A percentile compares a stretch with the other conserved stretches of the same genome.
These are phyloP conservation scores for Kregervanrija delftensis DNA, from an alignment of 805 yeast genomes.

Conservation along the genomic window DNA sequence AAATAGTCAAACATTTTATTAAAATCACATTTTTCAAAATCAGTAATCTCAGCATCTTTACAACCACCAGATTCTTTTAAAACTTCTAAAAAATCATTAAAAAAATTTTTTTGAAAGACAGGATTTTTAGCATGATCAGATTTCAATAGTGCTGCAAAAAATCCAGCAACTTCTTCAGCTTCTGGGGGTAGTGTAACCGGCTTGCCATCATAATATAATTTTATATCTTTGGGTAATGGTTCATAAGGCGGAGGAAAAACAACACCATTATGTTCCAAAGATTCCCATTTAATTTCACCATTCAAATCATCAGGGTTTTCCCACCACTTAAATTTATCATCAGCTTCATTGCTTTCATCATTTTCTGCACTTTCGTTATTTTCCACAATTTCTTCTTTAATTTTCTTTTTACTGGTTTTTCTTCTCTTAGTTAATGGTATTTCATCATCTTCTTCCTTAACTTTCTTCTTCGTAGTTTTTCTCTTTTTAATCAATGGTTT, in stretches of 20 bases:
- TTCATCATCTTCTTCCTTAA: conserved; percentile 5
- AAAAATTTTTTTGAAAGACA: conserved; percentile 80
- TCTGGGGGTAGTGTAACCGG: conserved; percentile 68
- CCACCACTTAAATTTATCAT: conserved; percentile 74
- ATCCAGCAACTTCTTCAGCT: conserved; percentile 97
- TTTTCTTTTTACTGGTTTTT: conserved; percentile 1
- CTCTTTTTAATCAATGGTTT: background rate
- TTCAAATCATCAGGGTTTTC: conserved; percentile 67
- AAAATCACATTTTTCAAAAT: conserved; percentile 73
- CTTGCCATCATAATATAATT: conserved; percentile 66
- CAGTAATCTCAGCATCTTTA: conserved; percentile 37
- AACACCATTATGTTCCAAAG: conserved; percentile 84
- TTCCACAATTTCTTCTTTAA: conserved; percentile 6
- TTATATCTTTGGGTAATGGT: conserved; percentile 73
- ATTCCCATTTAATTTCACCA: conserved; percentile 78
- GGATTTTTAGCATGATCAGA: conserved; percentile 87
- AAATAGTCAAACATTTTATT: conserved; percentile 63
- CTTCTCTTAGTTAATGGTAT: no score
- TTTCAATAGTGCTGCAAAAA: conserved; percentile 81
- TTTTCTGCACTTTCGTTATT: background rate
- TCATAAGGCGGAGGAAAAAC: conserved; percentile 90
- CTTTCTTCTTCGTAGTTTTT: conserved; percentile 1
- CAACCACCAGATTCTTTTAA: conserved; percentile 67
- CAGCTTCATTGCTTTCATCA: conserved; percentile 28
- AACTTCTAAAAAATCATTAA: conserved; percentile 66